Evolutionary conservation across 2,329 filamentous ascomycete genomes (phyloP).

Genomic region (Trichoderma aggressivum): DNA sequence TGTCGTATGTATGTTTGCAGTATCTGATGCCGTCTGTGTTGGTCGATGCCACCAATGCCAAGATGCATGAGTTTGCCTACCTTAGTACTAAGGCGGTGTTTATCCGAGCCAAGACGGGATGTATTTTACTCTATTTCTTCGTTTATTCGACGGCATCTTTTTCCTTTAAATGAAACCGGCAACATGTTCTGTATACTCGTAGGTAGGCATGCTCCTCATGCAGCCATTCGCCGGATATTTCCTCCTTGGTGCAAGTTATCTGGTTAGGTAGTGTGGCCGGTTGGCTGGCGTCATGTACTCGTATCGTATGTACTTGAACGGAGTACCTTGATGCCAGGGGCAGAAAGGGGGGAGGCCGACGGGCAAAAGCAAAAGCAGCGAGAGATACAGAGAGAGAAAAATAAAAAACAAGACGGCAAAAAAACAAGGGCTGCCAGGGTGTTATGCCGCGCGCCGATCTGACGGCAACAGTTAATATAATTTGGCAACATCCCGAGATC

Average conservation of each 20-base stretch:
- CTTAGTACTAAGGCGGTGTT: too few relatives aligned
- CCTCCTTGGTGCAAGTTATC: not conserved
- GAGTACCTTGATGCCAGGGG: not conserved
- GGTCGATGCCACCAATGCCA: not conserved
- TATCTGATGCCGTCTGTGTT: not conserved
- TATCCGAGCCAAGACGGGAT: not conserved
- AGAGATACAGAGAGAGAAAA: not conserved
- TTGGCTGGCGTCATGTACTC: too few relatives aligned
- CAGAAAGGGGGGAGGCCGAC: not conserved
- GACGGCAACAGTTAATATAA: constrained; percentile 2
- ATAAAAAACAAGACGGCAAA: not conserved
- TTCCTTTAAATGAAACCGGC: not conserved
- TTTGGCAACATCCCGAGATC: constrained; percentile 13
- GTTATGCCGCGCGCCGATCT: constrained; percentile 2
- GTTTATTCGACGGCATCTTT: not conserved
- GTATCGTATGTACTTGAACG: not conserved
- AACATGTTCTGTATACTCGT: not conserved
- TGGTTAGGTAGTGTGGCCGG: not conserved
- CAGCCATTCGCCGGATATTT: not conserved
- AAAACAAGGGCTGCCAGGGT: not conserved
- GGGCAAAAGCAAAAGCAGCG: not conserved
- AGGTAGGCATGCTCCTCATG: not conserved
- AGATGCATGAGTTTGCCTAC: not conserved
- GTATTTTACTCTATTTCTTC: not conserved
- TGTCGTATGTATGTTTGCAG: not conserved